Evolutionary conservation across 1,139 yeast genomes (phyloP).

Genomic region (Debaryomyces udenii): DNA sequence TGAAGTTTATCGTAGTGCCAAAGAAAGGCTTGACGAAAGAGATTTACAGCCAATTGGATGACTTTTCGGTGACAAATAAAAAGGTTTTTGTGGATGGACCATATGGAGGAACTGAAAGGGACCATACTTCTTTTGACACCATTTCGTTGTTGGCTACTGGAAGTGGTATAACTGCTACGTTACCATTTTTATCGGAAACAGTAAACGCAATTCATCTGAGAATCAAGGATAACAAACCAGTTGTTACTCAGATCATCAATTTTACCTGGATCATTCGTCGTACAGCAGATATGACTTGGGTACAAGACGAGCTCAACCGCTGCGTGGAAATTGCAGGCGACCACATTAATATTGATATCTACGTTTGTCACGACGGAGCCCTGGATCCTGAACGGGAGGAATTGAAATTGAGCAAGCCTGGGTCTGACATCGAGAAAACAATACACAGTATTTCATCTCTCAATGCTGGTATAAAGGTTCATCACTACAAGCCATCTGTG

Average conservation of each 20-base stretch:
- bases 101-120: constrained; percentile 61
- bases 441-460: constrained; percentile 11
- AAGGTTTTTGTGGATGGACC: constrained; percentile 62
- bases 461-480: constrained; percentile 20
- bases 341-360: constrained; percentile 30
- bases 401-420: not conserved
- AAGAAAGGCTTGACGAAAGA: constrained; percentile 52
- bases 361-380: constrained; percentile 20
- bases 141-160: constrained; percentile 51
- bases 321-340: constrained; percentile 29
- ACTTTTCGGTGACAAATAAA: constrained; percentile 24
- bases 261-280: constrained; percentile 55
- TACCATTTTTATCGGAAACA: constrained; percentile 47
- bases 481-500: constrained; percentile 39
- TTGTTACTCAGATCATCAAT: constrained; percentile 33
- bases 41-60: constrained; percentile 32
- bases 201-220: constrained; percentile 20
- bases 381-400: not conserved
- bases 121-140: constrained; percentile 51
- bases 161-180: constrained; percentile 57
- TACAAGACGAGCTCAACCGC: constrained; percentile 39
- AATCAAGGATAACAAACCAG: constrained; percentile 15
- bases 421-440: constrained; percentile 18
- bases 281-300: constrained; percentile 47
- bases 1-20: constrained; percentile 55